Evolutionary conservation across 805 yeast species (phyloP), one percentile per base, ranked within the genome.

Genomic region (Myxozyma sirexii): DNA sequence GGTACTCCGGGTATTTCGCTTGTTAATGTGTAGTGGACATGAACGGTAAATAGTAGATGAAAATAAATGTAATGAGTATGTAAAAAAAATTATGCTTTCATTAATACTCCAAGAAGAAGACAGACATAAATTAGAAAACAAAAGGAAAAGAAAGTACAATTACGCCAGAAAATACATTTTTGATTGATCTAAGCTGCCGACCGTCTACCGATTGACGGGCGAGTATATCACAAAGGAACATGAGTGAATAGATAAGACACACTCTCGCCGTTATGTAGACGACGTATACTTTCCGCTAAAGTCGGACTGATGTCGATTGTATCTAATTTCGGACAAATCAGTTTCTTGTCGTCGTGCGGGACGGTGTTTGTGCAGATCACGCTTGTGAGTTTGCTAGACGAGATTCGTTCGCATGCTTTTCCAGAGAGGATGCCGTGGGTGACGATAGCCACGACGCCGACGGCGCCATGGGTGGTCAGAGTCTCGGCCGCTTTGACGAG

Each of bases 201-300:
- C 6, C 6, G 27, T 4, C 15, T 21, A 46, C n/a, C n/a, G n/a
- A n/a, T n/a, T n/a, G n/a, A n/a, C n/a, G n/a, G n/a, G n/a, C n/a
- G n/a, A n/a, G n/a, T 17, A 13, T 13, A 27, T 60, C 66, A 73
- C 39, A 75, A 56, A 12, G 85, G 85, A 39, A 84, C 87, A 66
- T 92, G 85, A 54, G 84, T 84, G 75, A 92, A 90, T 68, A 92
- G 78, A 72, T 90, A 92, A 1, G 96, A 88, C 35, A 92, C 88
- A 71, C 96, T 87, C 77, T 93, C 99, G 69, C 99, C 99, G 71
- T 94, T 93, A 74, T 93, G 99, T 67, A 93, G 79, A 70, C 99
- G 84, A 74, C 98, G 84, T 59, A 93, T 87, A 33, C 65, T 62
- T 53, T 61, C 99, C 7, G 97, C 98, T 60, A 93, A 75, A 7